These are phyloP conservation scores for Phytophthora quininea DNA, from an alignment of 352 stramenopile species.

Conservation along the genomic window DNA sequence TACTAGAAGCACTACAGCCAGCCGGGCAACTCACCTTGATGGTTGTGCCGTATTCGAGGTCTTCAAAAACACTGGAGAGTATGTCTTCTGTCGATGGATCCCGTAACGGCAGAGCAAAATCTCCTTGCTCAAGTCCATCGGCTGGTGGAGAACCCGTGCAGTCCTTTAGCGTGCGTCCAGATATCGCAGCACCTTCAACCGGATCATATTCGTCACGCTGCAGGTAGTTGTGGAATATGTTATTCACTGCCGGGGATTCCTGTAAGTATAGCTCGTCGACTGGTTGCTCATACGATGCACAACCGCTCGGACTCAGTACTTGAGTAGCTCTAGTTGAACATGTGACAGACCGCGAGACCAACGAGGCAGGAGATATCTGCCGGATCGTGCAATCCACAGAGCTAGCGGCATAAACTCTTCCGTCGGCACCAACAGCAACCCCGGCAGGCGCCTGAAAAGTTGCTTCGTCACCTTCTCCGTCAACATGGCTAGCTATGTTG, in stretches of 20 bases:
- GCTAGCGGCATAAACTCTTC: slow-evolving; percentile 92
- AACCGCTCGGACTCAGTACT: slow-evolving; percentile 92
- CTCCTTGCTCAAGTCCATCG: slow-evolving; percentile 80
- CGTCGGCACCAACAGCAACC: slow-evolving; percentile 88
- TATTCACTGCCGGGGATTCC: slow-evolving; percentile 75
- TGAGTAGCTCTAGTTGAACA: slow-evolving; percentile 86
- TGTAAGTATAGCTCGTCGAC: slow-evolving; percentile 90
- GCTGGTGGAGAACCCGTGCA: slow-evolving; percentile 92
- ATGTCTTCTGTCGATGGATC: slow-evolving; percentile 22
- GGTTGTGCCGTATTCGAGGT: slow-evolving; percentile 87
- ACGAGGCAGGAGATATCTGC: slow-evolving; percentile 71
- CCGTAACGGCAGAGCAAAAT: slow-evolving; percentile 48
- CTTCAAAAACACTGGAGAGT: slow-evolving; percentile 67
- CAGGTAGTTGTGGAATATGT: slow-evolving; percentile 94
- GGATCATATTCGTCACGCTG: slow-evolving; percentile 50
- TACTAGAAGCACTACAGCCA: slow-evolving; percentile 42
- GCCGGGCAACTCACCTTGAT: slow-evolving; percentile 85
- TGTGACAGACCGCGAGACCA: slow-evolving; percentile 66
- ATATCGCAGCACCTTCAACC: slow-evolving; percentile 51
- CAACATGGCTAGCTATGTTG: slow-evolving; percentile 61
- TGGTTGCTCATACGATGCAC: slow-evolving; percentile 93
- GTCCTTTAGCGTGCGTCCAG: slow-evolving; percentile 83
- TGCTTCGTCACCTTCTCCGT: slow-evolving; percentile 88
- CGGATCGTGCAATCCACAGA: slow-evolving; percentile 89
- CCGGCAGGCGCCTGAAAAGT: slow-evolving; percentile 90